phyloP scores from a whole-genome alignment of 2,329 filamentous ascomycete genomes.

The Alternaria sp. region DNA sequence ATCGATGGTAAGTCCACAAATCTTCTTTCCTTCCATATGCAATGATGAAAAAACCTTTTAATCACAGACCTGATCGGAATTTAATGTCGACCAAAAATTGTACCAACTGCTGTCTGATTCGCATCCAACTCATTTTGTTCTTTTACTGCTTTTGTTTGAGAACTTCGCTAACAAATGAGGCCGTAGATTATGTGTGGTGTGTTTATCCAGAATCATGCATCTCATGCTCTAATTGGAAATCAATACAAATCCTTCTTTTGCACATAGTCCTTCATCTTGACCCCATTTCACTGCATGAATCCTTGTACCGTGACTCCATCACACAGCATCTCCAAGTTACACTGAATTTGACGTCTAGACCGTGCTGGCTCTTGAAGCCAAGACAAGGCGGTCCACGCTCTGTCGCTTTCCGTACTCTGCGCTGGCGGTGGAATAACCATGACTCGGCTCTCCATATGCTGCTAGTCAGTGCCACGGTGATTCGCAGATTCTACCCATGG shows the following conservation, averaged over 20 bases:
- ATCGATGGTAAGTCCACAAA: conserved; percentile 33
- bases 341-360: background rate
- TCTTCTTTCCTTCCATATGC: conserved; percentile 25
- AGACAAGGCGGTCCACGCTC: background rate
- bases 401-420: background rate
- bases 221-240: background rate
- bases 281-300: too few relatives aligned
- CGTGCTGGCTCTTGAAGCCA: background rate
- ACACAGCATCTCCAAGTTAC: background rate
- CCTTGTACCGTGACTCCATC: background rate
- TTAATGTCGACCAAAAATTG: conserved; percentile 73
- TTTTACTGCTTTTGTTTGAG: background rate
- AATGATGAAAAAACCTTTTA: conserved; percentile 66
- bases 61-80: conserved; percentile 89
- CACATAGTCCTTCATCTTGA: background rate
- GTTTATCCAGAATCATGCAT: background rate
- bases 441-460: background rate
- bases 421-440: conserved; percentile 6
- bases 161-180: conserved; percentile 15
- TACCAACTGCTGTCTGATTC: conserved; percentile 84
- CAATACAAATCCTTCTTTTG: conserved; percentile 4
- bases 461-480: background rate
- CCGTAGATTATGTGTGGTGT: background rate
- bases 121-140: conserved; percentile 4
- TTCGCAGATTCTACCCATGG: background rate